Conservation (phyloP, 257 asterid species). For the Penstemon newberryi region DNA sequence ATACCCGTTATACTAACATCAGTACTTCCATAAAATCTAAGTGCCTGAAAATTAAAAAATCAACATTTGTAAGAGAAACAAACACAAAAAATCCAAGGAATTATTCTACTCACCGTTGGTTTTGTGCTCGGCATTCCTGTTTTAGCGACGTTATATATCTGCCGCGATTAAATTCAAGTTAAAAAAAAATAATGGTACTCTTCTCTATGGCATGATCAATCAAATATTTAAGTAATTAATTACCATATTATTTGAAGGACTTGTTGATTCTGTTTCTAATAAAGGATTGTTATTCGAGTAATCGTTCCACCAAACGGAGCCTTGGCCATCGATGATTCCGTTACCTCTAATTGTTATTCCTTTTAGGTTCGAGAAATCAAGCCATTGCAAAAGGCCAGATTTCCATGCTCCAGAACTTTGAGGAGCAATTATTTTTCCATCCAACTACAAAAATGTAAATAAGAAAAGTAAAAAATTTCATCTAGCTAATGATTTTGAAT, state of each 20-base stretch:
- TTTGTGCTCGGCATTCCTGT: slow-evolving; percentile 43
- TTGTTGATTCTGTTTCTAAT: not conserved
- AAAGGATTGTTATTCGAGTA: not conserved
- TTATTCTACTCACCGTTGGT: slow-evolving; percentile 46
- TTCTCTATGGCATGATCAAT: not conserved
- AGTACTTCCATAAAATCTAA: slow-evolving; percentile 40
- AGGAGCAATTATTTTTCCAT: slow-evolving; percentile 53
- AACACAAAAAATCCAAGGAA: not conserved
- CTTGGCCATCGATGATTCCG: slow-evolving; percentile 51
- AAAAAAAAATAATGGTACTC: not conserved
- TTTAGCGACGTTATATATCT: slow-evolving; percentile 18
- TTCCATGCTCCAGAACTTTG: slow-evolving; percentile 35
- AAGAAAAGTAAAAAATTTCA: not conserved
- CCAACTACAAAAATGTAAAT: slow-evolving; percentile 29
- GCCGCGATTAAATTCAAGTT: not conserved
- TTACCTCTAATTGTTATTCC: slow-evolving; percentile 40
- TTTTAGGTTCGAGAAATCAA: slow-evolving; percentile 34
- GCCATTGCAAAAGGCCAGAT: slow-evolving; percentile 42
- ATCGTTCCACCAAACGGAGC: slow-evolving; percentile 51
- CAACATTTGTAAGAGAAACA: slow-evolving; percentile 3
- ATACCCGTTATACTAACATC: slow-evolving; percentile 43
- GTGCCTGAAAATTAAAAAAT: slow-evolving; percentile 38
- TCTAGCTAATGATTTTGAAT: not conserved
- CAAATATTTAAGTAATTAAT: not conserved
- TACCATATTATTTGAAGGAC: not conserved